Conservation (phyloP, 805 yeast genomes). For the Monosporozyma siamensis region DNA sequence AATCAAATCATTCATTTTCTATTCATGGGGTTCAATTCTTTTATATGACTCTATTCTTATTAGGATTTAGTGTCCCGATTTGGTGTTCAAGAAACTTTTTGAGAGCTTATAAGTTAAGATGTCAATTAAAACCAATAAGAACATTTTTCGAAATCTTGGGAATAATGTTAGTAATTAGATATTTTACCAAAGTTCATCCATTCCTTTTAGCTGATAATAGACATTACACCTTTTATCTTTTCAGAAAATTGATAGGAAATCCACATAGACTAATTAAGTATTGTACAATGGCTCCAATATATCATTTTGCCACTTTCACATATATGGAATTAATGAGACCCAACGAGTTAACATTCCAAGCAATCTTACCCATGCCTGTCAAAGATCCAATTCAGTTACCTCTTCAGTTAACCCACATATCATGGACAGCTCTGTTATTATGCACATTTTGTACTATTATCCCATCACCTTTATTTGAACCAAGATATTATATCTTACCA, state of each 20-base stretch:
- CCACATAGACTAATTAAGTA: conserved; percentile 39
- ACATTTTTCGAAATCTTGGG: conserved; percentile 26
- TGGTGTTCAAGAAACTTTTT: conserved; percentile 48
- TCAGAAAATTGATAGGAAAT: conserved; percentile 48
- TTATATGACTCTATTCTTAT: conserved; percentile 60
- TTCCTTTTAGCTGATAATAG: conserved; percentile 89
- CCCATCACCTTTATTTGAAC: conserved; percentile 91
- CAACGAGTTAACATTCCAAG: conserved; percentile 30
- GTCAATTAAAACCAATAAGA: conserved; percentile 22
- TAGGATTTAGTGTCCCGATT: conserved; percentile 61
- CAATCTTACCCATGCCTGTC: conserved; percentile 31
- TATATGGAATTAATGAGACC: conserved; percentile 31
- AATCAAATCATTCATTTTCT: conserved; percentile 66
- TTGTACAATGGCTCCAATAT: conserved; percentile 50
- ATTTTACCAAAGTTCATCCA: conserved; percentile 74
- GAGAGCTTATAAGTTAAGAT: conserved; percentile 31
- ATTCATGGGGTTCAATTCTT: conserved; percentile 73
- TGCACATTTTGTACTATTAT: conserved; percentile 55
- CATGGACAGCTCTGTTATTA: conserved; percentile 42
- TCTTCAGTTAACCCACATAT: conserved; percentile 35
- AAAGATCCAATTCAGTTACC: conserved; percentile 31
- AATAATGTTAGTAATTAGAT: conserved; percentile 41
- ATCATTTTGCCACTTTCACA: conserved; percentile 48
- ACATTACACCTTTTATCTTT: conserved; percentile 83
- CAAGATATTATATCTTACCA: conserved; percentile 84